Evolutionary conservation across 2,329 filamentous ascomycete species (phyloP), one percentile per base, ranked within the genome.

Genomic region (Orbilia brochopaga): DNA sequence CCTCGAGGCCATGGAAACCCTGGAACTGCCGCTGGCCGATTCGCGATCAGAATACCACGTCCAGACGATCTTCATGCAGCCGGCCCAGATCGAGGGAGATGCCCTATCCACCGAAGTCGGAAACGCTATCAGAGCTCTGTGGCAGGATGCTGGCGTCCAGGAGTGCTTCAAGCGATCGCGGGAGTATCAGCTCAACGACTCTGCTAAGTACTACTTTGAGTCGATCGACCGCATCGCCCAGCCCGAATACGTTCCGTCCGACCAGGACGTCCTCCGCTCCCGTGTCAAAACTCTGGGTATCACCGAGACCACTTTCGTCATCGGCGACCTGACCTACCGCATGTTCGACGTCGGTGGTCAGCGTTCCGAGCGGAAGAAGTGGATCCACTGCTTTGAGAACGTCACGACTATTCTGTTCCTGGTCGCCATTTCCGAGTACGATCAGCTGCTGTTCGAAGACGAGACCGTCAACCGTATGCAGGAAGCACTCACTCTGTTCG

Each of bases 371-470:
- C 88, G 92, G 79, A 97, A 97, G 89, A 97, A 97, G 87, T 97
- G 92, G 92, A 97, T 97, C 77, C 92, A 97, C 83, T 96, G 92
- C 83, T 97, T 97, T 81, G 92, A 97, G 83, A 96, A 97, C 78
- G 92, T 97, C 78, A 96, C 92, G 7, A 96, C 92, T 8, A 96
- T 97, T 77, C 89, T 97, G 42, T 97, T 97, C 87, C 83, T 96
- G 63, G 93, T 97, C 76, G 93, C 93, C 81, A 96, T 97, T 77
- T 96, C 92, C 76, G 92, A 96, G 81, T 97, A 97, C 83, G 92
- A 97, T 80, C 92, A 96, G 83, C 84, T 96, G 73, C 85, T 97
- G 51, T 96, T 97, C 80, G 92, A 97, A 80, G 92, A 97, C 79
- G 92, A 96, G 84, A 96, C 90, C 0, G 90, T 94, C 79, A 89